Evolutionary conservation across 176 grass and related monocot genomes (phyloP), one percentile per base, ranked within the genome.

Genomic region (Tillandsia fasciculata): DNA sequence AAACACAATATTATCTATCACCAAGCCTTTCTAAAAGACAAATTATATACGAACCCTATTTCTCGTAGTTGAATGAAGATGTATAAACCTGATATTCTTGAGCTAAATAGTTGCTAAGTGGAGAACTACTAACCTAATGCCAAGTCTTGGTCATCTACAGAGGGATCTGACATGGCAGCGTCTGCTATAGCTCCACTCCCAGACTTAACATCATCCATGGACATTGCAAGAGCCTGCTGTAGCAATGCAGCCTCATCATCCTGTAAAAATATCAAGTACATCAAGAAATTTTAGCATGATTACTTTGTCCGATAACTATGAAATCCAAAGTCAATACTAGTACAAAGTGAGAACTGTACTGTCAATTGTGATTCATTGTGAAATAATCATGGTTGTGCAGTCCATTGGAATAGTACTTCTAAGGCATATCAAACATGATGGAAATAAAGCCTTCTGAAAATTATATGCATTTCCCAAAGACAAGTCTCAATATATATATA

Each of bases 181-280:
- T 92, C 89, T 69, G 50, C 73, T 15, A 82, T 77, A 71, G 72
- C 54, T 68, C 71, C 63, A 59, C 73, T 79, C 58, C 76, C 77
- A 71, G 85, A 85, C 50, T 82, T 69, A 70, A 69, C 77, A 48
- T 76, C 82, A 67, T 94, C 87, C 90, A 99, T 86, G 64, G 90
- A 99, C 90, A 99, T 88, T 6, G 95, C 90, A 57, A 99, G 87
- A 65, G 95, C 90, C 74, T 94, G 80, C 63, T 94, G 81, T 65
- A 99, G 78, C 27, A 99, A 73, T 66, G 78, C 73, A 80, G 77
- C 82, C n/a, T 99, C 84, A 70, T 84, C 82, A 48, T 84, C 90
- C 90, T 99, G 83, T 27, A 22, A 78, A 47, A 14, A 77, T 49
- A 82, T 64, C 1, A 78, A 61, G 4, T 73, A 77, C 49, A 77